Percentiles rank a stretch among this genome's conserved stretches.
These are phyloP conservation scores for Umbelopsis isabellina DNA, from an alignment of 192 early-diverging fungal species.

Conservation along the genomic window DNA sequence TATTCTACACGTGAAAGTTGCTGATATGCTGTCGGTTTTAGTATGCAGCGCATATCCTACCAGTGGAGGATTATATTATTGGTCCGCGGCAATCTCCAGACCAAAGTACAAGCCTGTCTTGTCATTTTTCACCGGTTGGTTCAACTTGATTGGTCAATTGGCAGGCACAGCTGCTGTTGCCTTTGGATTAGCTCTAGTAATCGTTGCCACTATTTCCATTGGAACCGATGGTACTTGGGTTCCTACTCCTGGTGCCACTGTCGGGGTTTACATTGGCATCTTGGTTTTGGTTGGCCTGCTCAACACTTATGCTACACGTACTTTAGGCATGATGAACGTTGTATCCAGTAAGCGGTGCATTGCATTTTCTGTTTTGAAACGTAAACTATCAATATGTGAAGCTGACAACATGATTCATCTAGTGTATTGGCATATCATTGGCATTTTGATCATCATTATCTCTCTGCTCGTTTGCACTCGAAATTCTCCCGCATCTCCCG, in stretches of 20 bases:
- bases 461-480: conserved; percentile 34
- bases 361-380: neutral
- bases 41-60: conserved; percentile 19
- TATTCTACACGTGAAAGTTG: neutral
- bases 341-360: conserved; percentile 38
- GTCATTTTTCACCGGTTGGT: conserved; percentile 48
- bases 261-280: conserved; percentile 47
- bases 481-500: conserved; percentile 24
- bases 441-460: conserved; percentile 38
- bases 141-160: conserved; percentile 48
- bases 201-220: conserved; percentile 33
- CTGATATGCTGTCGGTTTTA: neutral
- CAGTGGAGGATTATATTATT: conserved; percentile 24
- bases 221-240: conserved; percentile 18
- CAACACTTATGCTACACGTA: conserved; percentile 40
- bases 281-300: conserved; percentile 44
- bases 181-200: conserved; percentile 41
- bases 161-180: conserved; percentile 45
- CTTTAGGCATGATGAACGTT: conserved; percentile 42
- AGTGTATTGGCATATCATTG: conserved; percentile 47
- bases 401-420: neutral
- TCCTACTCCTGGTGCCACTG: conserved; percentile 39
- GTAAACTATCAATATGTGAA: neutral
- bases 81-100: conserved; percentile 26
- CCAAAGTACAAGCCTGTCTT: conserved; percentile 48